Conservation (phyloP, 2,329 filamentous ascomycete genomes). For the Arthrinium phaeospermum region DNA sequence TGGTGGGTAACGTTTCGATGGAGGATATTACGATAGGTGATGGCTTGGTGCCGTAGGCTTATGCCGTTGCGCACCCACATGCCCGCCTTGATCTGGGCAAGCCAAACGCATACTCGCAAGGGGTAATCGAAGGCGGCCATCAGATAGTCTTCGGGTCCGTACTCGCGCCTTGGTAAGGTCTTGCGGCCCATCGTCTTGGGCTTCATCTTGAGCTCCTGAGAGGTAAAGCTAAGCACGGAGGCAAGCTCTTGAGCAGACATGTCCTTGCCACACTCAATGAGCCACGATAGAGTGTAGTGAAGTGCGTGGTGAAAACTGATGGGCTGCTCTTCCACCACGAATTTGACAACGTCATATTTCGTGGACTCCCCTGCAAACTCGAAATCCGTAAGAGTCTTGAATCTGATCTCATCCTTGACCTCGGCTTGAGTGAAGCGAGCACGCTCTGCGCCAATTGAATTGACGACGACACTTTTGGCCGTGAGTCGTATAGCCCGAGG, state of each 20-base stretch:
- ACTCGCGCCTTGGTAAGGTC: conserved; percentile 60
- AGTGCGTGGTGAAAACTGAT: conserved; percentile 98
- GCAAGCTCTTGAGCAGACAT: conserved; percentile 72
- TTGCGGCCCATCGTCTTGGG: conserved; percentile 67
- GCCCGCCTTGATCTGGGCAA: conserved; percentile 96
- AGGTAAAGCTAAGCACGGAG: conserved; percentile 73
- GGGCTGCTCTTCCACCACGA: conserved; percentile 84
- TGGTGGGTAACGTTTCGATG: conserved; percentile 94
- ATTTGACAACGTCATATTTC: conserved; percentile 77
- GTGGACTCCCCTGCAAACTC: conserved; percentile 72
- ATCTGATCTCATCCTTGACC: conserved; percentile 83
- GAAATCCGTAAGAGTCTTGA: conserved; percentile 78
- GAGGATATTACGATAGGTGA: conserved; percentile 86
- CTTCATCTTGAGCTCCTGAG: conserved; percentile 70
- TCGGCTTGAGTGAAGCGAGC: conserved; percentile 85
- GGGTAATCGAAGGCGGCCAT: conserved; percentile 93
- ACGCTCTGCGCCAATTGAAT: conserved; percentile 88
- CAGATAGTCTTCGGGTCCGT: conserved; percentile 76
- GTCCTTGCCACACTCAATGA: conserved; percentile 85
- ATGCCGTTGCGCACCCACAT: conserved; percentile 99
- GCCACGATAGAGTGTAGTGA: conserved; percentile 95
- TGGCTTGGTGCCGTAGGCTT: conserved; percentile 92
- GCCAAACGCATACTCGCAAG: conserved; percentile 90
- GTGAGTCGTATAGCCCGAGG: conserved; percentile 73
- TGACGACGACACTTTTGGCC: conserved; percentile 83